Evolutionary conservation across 2,329 filamentous ascomycete genomes (phyloP), one percentile per base, ranked within the genome.

Genomic region (Raffaelea arxii): DNA sequence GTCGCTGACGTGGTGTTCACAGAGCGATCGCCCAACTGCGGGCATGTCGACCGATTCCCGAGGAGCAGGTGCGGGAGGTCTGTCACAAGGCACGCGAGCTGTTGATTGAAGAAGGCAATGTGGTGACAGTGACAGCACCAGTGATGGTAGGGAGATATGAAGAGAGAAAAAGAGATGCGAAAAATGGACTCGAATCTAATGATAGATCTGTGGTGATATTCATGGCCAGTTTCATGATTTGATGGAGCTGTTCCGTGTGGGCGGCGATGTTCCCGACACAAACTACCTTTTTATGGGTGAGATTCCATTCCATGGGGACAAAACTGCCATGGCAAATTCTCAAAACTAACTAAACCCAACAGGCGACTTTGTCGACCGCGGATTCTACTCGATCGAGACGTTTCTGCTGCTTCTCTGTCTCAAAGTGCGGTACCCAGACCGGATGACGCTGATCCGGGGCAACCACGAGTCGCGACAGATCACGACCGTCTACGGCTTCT

Each of bases 401-500:
- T 96, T 98, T 62, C 82, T 96, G 51, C 85, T 98, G 46, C 82
- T 98, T 11, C 79, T 98, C 45, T 95, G 89, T 62, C 80, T 97
- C 58, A 97, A 97, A 75, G 91, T 97, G 51, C 85, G 91, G 62
- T 97, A 97, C 62, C 92, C 91, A 45, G 89, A 97, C 65, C 87
- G 92, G 56, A 96, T 97, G 71, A 97, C 92, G 4, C 77, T 97
- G 37, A 95, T 97, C 59, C 79, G 91, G 53, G 91, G 91, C 53
- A 95, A 95, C 63, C 89, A 95, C 70, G 91, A 97, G 67, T 96
- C 90, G 39, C 81, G 91, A 49, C 91, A 97, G 65, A 97, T 97
- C 54, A 97, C 91, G 21, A 94, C 88, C 5, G 91, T 97, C 14
- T 97, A 97, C 63, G 91, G 91, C 52, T 97, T 97, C 70, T 97